These are phyloP conservation scores for Cyclotella baltica DNA, from an alignment of 108 stramenopile genomes.

Conservation along the genomic window DNA sequence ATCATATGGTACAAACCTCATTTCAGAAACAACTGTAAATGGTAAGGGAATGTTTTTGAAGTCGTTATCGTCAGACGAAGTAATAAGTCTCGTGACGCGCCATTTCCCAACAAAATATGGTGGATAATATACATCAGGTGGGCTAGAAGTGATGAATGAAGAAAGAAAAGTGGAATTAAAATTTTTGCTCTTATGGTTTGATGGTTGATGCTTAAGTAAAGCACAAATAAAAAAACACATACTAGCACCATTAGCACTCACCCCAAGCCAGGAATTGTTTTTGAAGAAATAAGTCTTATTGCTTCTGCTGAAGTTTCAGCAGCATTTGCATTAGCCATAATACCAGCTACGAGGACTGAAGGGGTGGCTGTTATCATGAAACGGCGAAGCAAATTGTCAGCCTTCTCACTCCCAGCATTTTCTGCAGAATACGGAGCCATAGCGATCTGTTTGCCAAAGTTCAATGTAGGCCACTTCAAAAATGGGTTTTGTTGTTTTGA, in stretches of 20 bases:
- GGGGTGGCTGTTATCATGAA: constrained; percentile 17
- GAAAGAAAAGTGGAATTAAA: too few species aligned
- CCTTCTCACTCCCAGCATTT: not conserved
- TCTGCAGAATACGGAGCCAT: not conserved
- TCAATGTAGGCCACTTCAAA: constrained; percentile 1
- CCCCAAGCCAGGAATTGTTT: constrained; percentile 72
- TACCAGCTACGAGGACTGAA: not conserved
- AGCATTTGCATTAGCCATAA: constrained; percentile 17
- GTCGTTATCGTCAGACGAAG: constrained; percentile 46
- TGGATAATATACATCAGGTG: constrained; percentile 80
- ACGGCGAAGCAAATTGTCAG: constrained; percentile 12
- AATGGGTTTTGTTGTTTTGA: constrained; percentile 7
- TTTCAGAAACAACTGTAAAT: constrained; percentile 54
- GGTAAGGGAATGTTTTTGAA: constrained; percentile 28
- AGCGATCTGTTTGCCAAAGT: not conserved
- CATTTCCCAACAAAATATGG: constrained; percentile 65
- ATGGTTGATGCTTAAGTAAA: too few species aligned
- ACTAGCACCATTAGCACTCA: too few species aligned
- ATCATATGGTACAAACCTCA: constrained; percentile 69
- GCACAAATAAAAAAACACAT: too few species aligned
- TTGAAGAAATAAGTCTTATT: constrained; percentile 68
- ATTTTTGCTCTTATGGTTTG: too few species aligned
- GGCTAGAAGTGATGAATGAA: constrained; percentile 36
- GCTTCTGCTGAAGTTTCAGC: constrained; percentile 66
- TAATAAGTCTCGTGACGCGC: constrained; percentile 64